phyloP scores from a whole-genome alignment of 192 early-diverging fungal genomes.

The Coemansia sp. region DNA sequence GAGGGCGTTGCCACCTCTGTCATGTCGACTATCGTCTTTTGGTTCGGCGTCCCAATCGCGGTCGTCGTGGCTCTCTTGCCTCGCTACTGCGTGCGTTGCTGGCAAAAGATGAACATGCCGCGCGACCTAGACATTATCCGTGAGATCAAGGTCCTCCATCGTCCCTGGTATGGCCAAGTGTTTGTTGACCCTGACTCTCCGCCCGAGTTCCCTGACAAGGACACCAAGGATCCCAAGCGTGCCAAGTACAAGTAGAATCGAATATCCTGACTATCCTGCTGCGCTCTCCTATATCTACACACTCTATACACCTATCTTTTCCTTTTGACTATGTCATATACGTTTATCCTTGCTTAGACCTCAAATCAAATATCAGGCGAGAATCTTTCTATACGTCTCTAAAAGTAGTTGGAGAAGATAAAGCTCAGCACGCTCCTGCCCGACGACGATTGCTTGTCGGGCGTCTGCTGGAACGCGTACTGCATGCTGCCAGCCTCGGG shows the following conservation, averaged over 20 bases:
- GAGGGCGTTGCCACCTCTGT: conserved; percentile 72
- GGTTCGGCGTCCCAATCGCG: conserved; percentile 68
- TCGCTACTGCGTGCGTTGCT: conserved; percentile 67
- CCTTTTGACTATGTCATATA: not conserved
- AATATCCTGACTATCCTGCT: not conserved
- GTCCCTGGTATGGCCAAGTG: conserved; percentile 59
- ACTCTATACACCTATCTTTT: not conserved
- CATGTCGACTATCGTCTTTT: conserved; percentile 71
- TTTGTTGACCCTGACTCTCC: conserved; percentile 51
- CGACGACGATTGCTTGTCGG: conserved; percentile 71
- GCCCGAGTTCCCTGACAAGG: conserved; percentile 21
- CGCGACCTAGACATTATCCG: conserved; percentile 69
- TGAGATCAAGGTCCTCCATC: conserved; percentile 58
- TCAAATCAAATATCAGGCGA: not conserved
- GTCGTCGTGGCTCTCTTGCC: conserved; percentile 74
- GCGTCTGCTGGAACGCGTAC: conserved; percentile 82
- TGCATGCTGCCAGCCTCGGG: conserved; percentile 81
- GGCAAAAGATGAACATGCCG: conserved; percentile 67
- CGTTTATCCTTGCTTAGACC: not conserved
- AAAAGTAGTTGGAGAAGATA: conserved; percentile 80
- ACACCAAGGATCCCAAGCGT: conserved; percentile 13
- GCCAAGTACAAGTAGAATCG: conserved; percentile 21
- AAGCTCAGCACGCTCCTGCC: conserved; percentile 79
- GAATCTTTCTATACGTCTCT: not conserved
- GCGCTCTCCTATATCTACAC: not conserved